These are phyloP conservation scores for Cruciata laevipes DNA, from an alignment of 257 asterid species.

Conservation along the genomic window DNA sequence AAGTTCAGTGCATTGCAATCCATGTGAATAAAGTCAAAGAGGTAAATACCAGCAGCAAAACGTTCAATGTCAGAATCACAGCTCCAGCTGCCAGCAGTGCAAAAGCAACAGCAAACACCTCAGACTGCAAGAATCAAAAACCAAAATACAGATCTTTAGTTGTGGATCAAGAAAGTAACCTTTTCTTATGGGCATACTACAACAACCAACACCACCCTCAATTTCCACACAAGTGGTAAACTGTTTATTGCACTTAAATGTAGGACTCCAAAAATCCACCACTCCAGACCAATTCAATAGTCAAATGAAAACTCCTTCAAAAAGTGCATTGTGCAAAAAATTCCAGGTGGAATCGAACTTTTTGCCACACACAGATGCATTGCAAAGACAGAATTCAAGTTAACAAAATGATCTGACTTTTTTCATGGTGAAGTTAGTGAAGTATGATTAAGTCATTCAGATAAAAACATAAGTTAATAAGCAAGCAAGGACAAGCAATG, in stretches of 20 bases:
- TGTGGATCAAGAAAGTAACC: background rate
- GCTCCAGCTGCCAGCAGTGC: conserved; percentile 94
- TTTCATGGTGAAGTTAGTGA: background rate
- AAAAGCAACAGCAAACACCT: conserved; percentile 96
- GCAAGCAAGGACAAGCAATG: background rate
- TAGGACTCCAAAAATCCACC: background rate
- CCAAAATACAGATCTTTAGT: background rate
- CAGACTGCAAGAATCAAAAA: conserved; percentile 52
- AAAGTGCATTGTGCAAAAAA: background rate
- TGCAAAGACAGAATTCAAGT: background rate
- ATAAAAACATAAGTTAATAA: background rate
- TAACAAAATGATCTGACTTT: background rate
- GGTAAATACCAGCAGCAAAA: conserved; percentile 67
- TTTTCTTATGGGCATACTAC: background rate
- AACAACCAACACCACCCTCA: conserved; percentile 1
- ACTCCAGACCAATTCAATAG: background rate
- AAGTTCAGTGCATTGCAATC: background rate
- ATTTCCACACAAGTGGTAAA: background rate
- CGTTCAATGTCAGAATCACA: conserved; percentile 82
- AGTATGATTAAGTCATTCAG: background rate
- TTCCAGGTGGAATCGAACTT: background rate
- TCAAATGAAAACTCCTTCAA: background rate
- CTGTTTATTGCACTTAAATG: background rate
- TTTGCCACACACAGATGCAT: background rate
- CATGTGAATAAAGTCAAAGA: background rate